Evolutionary conservation across 2,329 filamentous ascomycete species (phyloP), one percentile per base, ranked within the genome.

Genomic region (Diaporthe aspalathi): DNA sequence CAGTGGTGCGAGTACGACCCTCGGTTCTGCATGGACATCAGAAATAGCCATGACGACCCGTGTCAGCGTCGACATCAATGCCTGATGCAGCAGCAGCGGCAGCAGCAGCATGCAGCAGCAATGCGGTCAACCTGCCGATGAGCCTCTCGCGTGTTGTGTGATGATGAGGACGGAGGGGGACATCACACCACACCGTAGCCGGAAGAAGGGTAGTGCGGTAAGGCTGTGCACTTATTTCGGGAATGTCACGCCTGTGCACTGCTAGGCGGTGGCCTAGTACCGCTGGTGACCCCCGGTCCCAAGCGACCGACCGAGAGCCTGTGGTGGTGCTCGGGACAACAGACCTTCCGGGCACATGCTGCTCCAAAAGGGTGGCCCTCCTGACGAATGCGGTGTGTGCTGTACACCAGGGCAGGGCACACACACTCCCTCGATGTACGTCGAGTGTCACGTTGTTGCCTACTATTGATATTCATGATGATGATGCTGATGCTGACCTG

Each of bases 141-240:
- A 63, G 60, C 60, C 60, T 63, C 60, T 63, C 29, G 11, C n/a
- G 43, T 43, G 29, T n/a, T 27, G 27, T 63, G 60, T 32, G 60
- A 27, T 63, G 60, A 63, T 35, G 24, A 40, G 47, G 27, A 22
- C 16, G 29, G 27, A 24, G 22, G 20, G 57, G 52, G 52, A 50
- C 45, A 49, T 47, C 52, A 49, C 38, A 45, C 38, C 52, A 45
- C 29, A 24, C 24, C 14, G 32, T 68, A 56, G 27, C 52, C 70
- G 35, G 38, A 40, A 70, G 62, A 40, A 62, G 70, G 38, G 60
- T 60, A 72, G 53, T 60, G 66, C 52, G 54, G 40, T 67, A 70
- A 72, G 71, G 71, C 71, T 72, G 68, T 72, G 67, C 68, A 70
- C 67, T 70, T 72, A 72, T 72, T 72, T 70, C 67, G 67, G 70